Base-by-base conservation (phyloP, 73 alveolate species). In the Stentor roeselii region DNA sequence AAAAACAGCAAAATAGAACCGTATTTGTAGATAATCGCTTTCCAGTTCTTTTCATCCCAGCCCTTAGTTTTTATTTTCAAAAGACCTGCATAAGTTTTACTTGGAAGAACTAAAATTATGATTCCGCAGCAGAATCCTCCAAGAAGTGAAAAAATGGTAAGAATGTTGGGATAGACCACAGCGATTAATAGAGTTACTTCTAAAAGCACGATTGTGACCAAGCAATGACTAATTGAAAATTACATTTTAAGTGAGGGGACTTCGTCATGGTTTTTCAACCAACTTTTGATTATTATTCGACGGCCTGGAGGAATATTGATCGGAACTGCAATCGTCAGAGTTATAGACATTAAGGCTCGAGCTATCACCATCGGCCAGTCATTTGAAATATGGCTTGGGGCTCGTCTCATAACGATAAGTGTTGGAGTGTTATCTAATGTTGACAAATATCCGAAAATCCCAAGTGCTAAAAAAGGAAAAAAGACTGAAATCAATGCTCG, bases 71-170 rank as follows among this genome's bases (percentile, higher is more conserved):
- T 67, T 15, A 21, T 11, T 67, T 32, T 67, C 41, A 67, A 32
- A 21, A 67, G 34, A 11, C 41, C 80, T 67, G 34, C 0, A 67
- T 67, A 67, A 21, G 14, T 21, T 11, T 30, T 32, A 67, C 80
- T 32, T 30, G 80, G 80, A 67, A 67, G 37, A 67, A 67, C 37
- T 1, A 67, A 32, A 21, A 67, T 40, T 27, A 67, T 67, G 41
- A 67, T n/a, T 2, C 80, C 80, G 34, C 80, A 67, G 34, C 80
- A 67, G 80, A 67, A 67, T 21, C 80, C 80, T 34, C 80, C 80
- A 21, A 67, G 37, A 21, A 67, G 14, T 21, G 41, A 21, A 67
- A 67, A 67, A n/a, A 67, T n/a, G 34, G 34, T 32, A n/a, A 32
- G 11, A 67, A 67, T 67, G 15, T n/a, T 40, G 21, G 37, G 80